phyloP scores from a whole-genome alignment of 257 asterid species.

The Capsicum rhomboideum region DNA sequence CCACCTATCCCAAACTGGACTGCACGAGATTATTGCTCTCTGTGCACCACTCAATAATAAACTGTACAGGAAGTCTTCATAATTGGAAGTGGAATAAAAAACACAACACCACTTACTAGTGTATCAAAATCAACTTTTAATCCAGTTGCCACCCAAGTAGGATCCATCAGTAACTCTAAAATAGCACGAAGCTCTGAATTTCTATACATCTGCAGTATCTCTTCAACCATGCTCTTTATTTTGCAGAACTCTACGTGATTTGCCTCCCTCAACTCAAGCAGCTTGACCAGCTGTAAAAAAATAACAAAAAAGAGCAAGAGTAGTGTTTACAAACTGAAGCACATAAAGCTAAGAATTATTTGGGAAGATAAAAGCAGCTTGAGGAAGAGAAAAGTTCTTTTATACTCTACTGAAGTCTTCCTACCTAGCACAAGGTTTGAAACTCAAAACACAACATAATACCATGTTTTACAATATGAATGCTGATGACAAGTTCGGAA shows the following conservation, averaged over 20 bases:
- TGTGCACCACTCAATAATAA: background rate
- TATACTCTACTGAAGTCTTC: background rate
- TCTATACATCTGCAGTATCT: constrained; percentile 48
- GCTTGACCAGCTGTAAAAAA: constrained; percentile 78
- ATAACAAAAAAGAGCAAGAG: background rate
- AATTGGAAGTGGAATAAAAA: background rate
- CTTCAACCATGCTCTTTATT: constrained; percentile 72
- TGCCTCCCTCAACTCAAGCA: constrained; percentile 92
- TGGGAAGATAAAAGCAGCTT: background rate
- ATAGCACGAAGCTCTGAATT: constrained; percentile 57
- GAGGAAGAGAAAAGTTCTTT: background rate
- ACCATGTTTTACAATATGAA: background rate
- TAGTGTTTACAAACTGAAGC: background rate
- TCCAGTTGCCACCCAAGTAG: constrained; percentile 94
- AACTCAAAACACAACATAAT: background rate
- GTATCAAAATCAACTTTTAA: constrained; percentile 70
- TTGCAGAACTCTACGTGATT: constrained; percentile 93
- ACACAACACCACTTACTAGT: constrained; percentile 42
- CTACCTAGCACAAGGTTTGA: background rate
- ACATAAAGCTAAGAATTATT: background rate
- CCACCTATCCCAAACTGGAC: background rate
- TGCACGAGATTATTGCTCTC: background rate
- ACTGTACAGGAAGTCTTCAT: background rate
- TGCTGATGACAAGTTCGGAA: background rate
- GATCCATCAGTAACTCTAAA: constrained; percentile 63